These are phyloP conservation scores for Tylopilus cervinicoccineus DNA, from an alignment of 768 basidiomycete genomes.

Conservation along the genomic window DNA sequence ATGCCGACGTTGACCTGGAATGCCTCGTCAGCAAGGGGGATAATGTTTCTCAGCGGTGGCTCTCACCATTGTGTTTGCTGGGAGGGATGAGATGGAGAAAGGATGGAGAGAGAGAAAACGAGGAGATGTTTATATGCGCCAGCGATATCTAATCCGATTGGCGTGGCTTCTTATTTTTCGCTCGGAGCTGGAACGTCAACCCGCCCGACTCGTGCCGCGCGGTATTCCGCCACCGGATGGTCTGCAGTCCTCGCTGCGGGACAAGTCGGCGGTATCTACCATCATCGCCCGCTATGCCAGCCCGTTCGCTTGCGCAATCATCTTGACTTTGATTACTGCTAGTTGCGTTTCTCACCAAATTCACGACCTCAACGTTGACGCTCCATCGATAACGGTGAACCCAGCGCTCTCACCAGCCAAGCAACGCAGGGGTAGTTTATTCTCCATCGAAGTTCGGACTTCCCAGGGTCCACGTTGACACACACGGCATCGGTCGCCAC, in stretches of 20 bases:
- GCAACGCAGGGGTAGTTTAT: too few relatives aligned
- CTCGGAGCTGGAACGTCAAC: slow-evolving; percentile 25
- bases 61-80: slow-evolving; percentile 25
- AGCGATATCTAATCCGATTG: slow-evolving; percentile 21
- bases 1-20: slow-evolving; percentile 83
- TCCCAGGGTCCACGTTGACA: background rate
- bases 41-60: background rate
- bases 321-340: background rate
- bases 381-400: background rate
- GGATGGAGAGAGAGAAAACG: slow-evolving; percentile 1
- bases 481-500: background rate
- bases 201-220: slow-evolving; percentile 13
- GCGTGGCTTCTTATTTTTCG: slow-evolving; percentile 13
- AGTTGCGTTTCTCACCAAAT: background rate
- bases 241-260: slow-evolving; percentile 1
- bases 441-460: background rate
- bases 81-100: slow-evolving; percentile 2
- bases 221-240: too few relatives aligned
- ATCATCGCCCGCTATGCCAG: slow-evolving; percentile 9
- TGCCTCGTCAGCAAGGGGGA: slow-evolving; percentile 2
- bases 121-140: slow-evolving; percentile 26
- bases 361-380: background rate
- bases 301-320: too few relatives aligned
- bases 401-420: background rate
- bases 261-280: slow-evolving; percentile 6